A percentile compares a stretch with the other conserved stretches of the same genome.
These are phyloP conservation scores for Komagataea norvegica DNA, from an alignment of 1,139 yeast species.

Conservation along the genomic window DNA sequence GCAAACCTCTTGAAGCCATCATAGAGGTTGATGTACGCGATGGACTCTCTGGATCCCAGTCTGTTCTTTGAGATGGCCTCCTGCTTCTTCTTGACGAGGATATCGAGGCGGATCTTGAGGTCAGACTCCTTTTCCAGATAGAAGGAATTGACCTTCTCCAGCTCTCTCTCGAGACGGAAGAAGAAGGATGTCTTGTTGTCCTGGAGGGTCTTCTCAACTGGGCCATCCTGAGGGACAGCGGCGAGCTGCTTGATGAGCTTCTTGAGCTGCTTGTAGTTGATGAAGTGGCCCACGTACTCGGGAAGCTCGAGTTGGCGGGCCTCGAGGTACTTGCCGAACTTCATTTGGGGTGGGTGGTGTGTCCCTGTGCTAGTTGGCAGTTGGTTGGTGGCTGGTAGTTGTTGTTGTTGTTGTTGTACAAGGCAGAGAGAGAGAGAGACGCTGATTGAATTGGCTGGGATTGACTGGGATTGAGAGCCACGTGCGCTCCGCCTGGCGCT, in stretches of 20 bases:
- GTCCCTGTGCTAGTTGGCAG: background rate
- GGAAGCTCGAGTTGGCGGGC: constrained; percentile 92
- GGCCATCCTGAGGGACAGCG: constrained; percentile 25
- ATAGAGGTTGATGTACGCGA: constrained; percentile 61
- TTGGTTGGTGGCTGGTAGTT: background rate
- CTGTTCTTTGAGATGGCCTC: constrained; percentile 46
- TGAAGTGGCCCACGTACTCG: constrained; percentile 89
- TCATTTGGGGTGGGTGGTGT: constrained; percentile 35
- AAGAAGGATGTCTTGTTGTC: constrained; percentile 92
- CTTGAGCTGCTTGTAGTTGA: constrained; percentile 89
- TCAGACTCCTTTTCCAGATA: constrained; percentile 90
- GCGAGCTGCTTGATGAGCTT: constrained; percentile 68
- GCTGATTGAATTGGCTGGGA: too few species aligned
- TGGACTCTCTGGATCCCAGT: constrained; percentile 46
- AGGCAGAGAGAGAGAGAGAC: too few species aligned
- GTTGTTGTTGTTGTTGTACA: too few species aligned
- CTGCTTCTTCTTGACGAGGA: constrained; percentile 66
- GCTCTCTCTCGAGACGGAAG: constrained; percentile 86
- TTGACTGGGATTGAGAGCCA: too few species aligned
- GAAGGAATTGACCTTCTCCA: constrained; percentile 88
- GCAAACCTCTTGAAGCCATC: constrained; percentile 89
- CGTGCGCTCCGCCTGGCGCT: too few species aligned
- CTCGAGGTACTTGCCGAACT: constrained; percentile 93
- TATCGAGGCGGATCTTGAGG: constrained; percentile 69
- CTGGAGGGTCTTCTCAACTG: constrained; percentile 51